Evolutionary conservation across 2,329 filamentous ascomycete species (phyloP).

Genomic region (Blastomyces gilchristii): DNA sequence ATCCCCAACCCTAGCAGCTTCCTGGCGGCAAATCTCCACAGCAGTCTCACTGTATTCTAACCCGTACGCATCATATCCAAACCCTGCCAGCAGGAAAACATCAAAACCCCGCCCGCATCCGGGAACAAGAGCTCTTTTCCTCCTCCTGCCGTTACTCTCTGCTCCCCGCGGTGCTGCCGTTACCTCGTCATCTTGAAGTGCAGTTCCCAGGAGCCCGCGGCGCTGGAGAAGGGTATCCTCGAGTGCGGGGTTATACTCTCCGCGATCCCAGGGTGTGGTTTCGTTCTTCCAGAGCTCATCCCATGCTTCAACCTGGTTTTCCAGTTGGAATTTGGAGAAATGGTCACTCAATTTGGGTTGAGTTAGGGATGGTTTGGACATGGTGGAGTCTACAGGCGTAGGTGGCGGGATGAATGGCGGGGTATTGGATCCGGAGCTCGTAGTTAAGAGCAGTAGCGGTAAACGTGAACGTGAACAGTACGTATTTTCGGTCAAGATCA

Average conservation of each 20-base stretch:
- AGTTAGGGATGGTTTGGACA: slow-evolving; percentile 2
- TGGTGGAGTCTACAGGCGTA: not conserved
- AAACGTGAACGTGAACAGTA: not conserved
- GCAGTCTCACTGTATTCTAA: slow-evolving; percentile 55
- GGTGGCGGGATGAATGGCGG: not conserved
- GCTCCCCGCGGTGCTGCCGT: not conserved
- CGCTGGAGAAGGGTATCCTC: slow-evolving; percentile 42
- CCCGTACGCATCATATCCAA: slow-evolving; percentile 68
- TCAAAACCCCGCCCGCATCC: slow-evolving; percentile 79
- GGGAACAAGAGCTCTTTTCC: slow-evolving; percentile 59
- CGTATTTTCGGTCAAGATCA: not conserved
- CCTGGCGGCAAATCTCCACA: slow-evolving; percentile 30
- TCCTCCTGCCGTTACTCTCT: slow-evolving; percentile 18
- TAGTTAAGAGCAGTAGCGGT: not conserved
- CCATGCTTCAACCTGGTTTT: slow-evolving; percentile 42
- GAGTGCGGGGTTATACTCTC: slow-evolving; percentile 49
- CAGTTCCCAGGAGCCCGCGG: slow-evolving; percentile 28
- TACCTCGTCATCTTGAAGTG: slow-evolving; percentile 24
- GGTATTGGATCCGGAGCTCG: not conserved
- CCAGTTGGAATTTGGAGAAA: slow-evolving; percentile 34
- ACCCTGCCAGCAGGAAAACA: slow-evolving; percentile 60
- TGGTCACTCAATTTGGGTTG: slow-evolving; percentile 21
- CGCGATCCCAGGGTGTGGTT: slow-evolving; percentile 50
- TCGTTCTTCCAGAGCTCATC: slow-evolving; percentile 46
- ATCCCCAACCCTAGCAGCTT: slow-evolving; percentile 25